These are phyloP conservation scores for Chloroidium sp. DNA, from an alignment of 163 green algal species.

Conservation along the genomic window DNA sequence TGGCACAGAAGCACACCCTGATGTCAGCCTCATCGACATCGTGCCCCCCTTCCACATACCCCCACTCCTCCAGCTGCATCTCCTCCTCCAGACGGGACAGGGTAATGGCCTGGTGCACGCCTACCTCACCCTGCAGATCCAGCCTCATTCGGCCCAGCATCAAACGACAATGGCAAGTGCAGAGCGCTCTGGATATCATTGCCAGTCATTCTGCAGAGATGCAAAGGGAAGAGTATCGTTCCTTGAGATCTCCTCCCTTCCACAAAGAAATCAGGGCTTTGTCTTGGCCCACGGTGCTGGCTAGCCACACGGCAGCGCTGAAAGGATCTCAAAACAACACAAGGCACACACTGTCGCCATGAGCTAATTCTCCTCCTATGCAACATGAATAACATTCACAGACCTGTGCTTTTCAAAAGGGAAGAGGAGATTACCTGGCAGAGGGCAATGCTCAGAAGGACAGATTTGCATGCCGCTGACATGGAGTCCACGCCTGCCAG, in stretches of 20 bases:
- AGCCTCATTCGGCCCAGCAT: neutral
- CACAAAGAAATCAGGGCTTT: too few species aligned
- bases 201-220: too few species aligned
- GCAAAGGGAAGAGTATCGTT: too few species aligned
- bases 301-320: too few species aligned
- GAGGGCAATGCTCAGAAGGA: slow-evolving; percentile 61
- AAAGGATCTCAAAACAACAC: too few species aligned
- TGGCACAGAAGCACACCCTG: slow-evolving; percentile 58
- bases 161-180: neutral
- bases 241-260: too few species aligned
- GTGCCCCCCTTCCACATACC: slow-evolving; percentile 90
- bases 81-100: slow-evolving; percentile 75
- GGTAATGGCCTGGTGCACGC: slow-evolving; percentile 41
- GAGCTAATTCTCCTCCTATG: too few species aligned
- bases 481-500: slow-evolving; percentile 61
- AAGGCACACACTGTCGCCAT: too few species aligned
- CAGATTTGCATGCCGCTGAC: slow-evolving; percentile 51
- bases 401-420: neutral
- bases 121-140: slow-evolving; percentile 36
- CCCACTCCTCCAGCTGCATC: slow-evolving; percentile 81
- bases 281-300: too few species aligned
- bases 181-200: too few species aligned
- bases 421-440: slow-evolving; percentile 18
- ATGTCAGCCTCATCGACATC: slow-evolving; percentile 87
- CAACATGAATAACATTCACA: too few species aligned